Evolutionary conservation across 2,329 filamentous ascomycete species (phyloP).

Genomic region (Monilinia fructigena): DNA sequence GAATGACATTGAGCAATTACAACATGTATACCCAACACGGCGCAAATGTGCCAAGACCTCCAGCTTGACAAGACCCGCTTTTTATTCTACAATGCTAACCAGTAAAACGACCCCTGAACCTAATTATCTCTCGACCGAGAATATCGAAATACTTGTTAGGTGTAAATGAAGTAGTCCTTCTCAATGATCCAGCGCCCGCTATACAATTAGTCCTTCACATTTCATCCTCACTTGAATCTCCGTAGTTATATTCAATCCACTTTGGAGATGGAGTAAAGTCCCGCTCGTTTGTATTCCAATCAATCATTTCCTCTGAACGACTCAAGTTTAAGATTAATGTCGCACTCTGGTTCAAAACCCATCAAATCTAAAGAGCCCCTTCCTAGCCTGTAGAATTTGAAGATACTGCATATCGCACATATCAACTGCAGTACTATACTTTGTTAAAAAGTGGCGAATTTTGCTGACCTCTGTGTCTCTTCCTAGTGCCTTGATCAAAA

Average conservation of each 20-base stretch:
- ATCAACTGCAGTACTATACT: neutral
- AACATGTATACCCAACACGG: neutral
- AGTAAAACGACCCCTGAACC: neutral
- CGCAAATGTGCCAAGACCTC: neutral
- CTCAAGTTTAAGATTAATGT: neutral
- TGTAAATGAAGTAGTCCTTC: neutral
- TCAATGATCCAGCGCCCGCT: neutral
- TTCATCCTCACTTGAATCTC: neutral
- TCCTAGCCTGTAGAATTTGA: neutral
- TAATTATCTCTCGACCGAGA: neutral
- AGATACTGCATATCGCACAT: conserved; percentile 15
- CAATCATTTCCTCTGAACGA: neutral
- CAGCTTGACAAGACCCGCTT: neutral
- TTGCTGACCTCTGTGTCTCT: neutral
- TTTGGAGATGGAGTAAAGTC: neutral
- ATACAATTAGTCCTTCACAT: neutral
- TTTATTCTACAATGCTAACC: neutral
- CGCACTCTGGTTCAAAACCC: neutral
- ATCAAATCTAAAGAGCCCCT: neutral
- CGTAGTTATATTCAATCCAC: neutral
- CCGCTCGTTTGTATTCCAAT: neutral
- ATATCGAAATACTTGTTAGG: neutral
- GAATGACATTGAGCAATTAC: neutral
- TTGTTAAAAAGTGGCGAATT: neutral
- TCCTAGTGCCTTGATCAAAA: neutral